Conservation (phyloP, 441 rosid genomes). For the Aquilaria agallochum region DNA sequence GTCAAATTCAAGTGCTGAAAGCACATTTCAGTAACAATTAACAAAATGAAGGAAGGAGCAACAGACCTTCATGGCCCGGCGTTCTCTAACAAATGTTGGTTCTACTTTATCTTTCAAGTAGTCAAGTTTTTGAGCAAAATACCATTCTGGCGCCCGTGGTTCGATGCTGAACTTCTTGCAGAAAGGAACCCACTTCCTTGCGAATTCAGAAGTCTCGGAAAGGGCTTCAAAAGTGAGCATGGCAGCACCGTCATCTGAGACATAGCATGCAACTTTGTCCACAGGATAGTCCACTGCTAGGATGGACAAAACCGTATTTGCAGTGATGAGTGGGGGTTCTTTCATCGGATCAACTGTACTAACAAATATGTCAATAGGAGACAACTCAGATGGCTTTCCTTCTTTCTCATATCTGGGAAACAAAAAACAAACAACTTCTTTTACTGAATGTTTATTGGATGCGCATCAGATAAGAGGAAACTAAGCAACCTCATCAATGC, state of each 20-base stretch:
- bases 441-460: no score
- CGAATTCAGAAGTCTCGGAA: slow-evolving; percentile 94
- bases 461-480: no score
- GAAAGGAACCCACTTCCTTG: slow-evolving; percentile 97
- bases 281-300: slow-evolving; percentile 97
- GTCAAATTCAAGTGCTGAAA: neutral
- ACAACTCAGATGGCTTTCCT: slow-evolving; percentile 74
- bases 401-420: slow-evolving; percentile 81
- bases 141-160: slow-evolving; percentile 98
- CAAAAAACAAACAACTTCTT: neutral
- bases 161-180: slow-evolving; percentile 81
- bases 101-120: slow-evolving; percentile 81
- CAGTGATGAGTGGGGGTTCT: slow-evolving; percentile 97
- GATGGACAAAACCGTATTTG: slow-evolving; percentile 94
- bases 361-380: slow-evolving; percentile 73
- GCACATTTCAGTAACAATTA: neutral
- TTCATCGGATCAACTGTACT: slow-evolving; percentile 98
- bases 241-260: slow-evolving; percentile 98
- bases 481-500: no score
- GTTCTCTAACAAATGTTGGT: slow-evolving; percentile 74
- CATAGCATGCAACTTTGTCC: slow-evolving; percentile 90
- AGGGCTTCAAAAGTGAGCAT: slow-evolving; percentile 99
- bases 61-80: slow-evolving; percentile 90
- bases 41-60: slow-evolving; percentile 7
- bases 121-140: slow-evolving; percentile 80